Evolutionary conservation across 345 rosid genomes (phyloP).

Genomic region (Eucalyptus decipiens): DNA sequence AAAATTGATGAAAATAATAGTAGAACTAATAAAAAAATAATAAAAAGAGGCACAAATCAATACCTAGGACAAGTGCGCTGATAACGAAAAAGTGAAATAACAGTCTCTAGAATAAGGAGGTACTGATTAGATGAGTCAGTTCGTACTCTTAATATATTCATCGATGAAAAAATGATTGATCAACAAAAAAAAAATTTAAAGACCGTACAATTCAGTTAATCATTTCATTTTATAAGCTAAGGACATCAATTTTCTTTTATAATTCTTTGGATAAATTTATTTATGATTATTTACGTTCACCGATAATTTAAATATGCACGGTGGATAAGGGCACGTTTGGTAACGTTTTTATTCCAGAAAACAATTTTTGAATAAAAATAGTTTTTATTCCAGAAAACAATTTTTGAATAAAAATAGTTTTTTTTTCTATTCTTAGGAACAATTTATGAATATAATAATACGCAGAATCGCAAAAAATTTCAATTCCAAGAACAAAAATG

Average conservation of each 20-base stretch:
- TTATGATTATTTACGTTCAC: neutral
- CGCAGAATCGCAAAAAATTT: fast-evolving
- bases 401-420: no score
- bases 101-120: no score
- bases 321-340: fast-evolving
- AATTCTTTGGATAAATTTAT: neutral
- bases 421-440: no score
- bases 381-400: fast-evolving
- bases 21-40: neutral
- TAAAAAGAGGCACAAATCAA: neutral
- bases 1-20: neutral
- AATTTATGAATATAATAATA: no score
- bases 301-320: neutral
- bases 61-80: neutral
- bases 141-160: neutral
- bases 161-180: neutral
- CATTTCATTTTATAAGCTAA: neutral
- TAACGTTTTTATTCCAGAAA: fast-evolving
- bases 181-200: neutral
- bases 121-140: fast-evolving
- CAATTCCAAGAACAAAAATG: no score
- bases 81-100: neutral
- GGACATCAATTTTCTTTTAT: neutral
- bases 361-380: no score
- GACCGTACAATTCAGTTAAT: neutral